These are phyloP conservation scores for Blastomyces parvus DNA, from an alignment of 2,329 filamentous ascomycete genomes.

Conservation along the genomic window DNA sequence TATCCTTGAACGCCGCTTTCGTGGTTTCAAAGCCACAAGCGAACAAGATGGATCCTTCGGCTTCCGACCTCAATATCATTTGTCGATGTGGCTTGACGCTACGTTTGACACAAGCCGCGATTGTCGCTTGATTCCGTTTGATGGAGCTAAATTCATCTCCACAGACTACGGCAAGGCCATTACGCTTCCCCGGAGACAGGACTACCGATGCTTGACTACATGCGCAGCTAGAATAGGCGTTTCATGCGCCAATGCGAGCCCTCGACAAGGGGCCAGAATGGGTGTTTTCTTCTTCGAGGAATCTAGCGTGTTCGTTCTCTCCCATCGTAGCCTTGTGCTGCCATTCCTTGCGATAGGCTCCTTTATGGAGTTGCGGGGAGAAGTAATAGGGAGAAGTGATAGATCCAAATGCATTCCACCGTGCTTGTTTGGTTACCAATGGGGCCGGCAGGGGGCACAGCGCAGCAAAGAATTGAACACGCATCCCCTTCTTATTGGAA, in stretches of 20 bases:
- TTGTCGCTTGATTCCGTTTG: not conserved
- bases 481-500: not conserved
- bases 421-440: not conserved
- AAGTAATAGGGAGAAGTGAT: not conserved
- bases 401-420: not conserved
- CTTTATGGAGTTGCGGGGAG: not conserved
- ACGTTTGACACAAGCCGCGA: not conserved
- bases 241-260: not conserved
- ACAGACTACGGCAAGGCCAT: not conserved
- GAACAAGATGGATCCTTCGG: not conserved
- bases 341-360: not conserved
- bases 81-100: not conserved
- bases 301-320: not conserved
- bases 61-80: not conserved
- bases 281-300: not conserved
- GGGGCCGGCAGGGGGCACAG: not conserved
- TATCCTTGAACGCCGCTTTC: not conserved
- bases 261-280: not conserved
- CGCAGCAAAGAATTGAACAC: not conserved
- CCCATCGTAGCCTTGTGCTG: not conserved
- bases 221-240: not conserved
- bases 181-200: not conserved
- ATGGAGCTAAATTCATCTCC: not conserved
- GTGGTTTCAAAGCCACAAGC: not conserved
- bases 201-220: not conserved